A percentile compares a stretch with the other conserved stretches of the same genome.
Evolutionary conservation across 1,139 yeast genomes (phyloP).

Genomic region (Williopsis jadinii): DNA sequence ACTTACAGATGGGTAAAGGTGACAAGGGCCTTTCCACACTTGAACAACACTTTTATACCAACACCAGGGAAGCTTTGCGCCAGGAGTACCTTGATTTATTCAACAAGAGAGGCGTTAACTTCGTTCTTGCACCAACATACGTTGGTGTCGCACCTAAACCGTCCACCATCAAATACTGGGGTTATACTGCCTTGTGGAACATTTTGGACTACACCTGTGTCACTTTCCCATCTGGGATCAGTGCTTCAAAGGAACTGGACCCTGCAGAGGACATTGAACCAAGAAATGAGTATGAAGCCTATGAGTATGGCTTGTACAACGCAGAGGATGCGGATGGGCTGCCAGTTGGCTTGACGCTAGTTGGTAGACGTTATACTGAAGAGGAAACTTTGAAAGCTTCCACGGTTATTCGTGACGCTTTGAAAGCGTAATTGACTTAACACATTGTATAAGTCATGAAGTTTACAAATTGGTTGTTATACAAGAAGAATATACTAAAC

Average conservation of each 20-base stretch:
- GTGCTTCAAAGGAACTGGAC: conserved; percentile 37
- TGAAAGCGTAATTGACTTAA: neutral
- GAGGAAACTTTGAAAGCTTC: conserved; percentile 44
- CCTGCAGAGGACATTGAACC: conserved; percentile 15
- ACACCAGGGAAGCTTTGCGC: conserved; percentile 47
- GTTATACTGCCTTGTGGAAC: conserved; percentile 66
- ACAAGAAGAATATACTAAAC: neutral
- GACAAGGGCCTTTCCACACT: conserved; percentile 33
- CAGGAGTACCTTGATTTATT: conserved; percentile 47
- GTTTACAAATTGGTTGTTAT: neutral
- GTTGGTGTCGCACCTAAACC: conserved; percentile 68
- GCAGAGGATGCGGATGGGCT: conserved; percentile 38
- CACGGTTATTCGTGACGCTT: conserved; percentile 17
- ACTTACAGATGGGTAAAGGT: conserved; percentile 53
- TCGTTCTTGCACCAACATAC: conserved; percentile 61
- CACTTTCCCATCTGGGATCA: conserved; percentile 54
- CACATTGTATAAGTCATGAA: too few species aligned
- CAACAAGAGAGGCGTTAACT: conserved; percentile 53
- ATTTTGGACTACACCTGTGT: conserved; percentile 58
- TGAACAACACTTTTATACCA: conserved; percentile 44
- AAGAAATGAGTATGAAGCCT: conserved; percentile 22
- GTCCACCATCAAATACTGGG: conserved; percentile 65
- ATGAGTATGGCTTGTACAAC: conserved; percentile 26
- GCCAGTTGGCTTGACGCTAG: conserved; percentile 45
- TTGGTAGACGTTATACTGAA: conserved; percentile 46